Conservation (phyloP, 805 yeast species). For the Myxozyma geophila region DNA sequence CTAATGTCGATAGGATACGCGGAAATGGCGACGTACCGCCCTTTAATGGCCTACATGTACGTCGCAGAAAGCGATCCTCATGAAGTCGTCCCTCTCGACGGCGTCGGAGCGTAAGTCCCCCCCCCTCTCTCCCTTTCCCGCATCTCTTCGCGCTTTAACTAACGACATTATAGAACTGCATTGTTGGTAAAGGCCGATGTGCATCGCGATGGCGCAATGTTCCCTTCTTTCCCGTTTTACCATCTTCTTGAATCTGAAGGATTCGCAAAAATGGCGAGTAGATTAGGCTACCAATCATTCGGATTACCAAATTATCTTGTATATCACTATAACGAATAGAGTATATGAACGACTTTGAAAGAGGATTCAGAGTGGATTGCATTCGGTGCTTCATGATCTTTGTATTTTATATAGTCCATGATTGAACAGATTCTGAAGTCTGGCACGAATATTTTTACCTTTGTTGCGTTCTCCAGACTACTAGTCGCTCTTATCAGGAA, state of each 20-base stretch:
- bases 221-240: conserved; percentile 97
- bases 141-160: not conserved
- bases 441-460: too few species aligned
- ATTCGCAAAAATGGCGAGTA: conserved; percentile 92
- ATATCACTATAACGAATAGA: conserved; percentile 79
- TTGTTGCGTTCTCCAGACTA: too few species aligned
- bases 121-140: not conserved
- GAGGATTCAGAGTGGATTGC: too few species aligned
- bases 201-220: conserved; percentile 99
- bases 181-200: conserved; percentile 95
- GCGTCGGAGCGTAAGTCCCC: conserved; percentile 72
- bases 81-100: conserved; percentile 84
- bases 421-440: too few species aligned
- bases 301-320: conserved; percentile 96
- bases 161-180: conserved; percentile 64
- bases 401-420: too few species aligned
- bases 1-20: conserved; percentile 51
- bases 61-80: conserved; percentile 61
- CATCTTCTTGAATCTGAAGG: conserved; percentile 98
- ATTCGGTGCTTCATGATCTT: too few species aligned
- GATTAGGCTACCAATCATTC: conserved; percentile 85
- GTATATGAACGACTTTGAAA: not conserved
- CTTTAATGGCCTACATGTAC: conserved; percentile 89
- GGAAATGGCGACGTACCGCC: conserved; percentile 91
- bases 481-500: too few species aligned